Evolutionary conservation across 192 early-diverging fungal genomes (phyloP), one percentile per base, ranked within the genome.

Genomic region (Helicostylum pulchrum): DNA sequence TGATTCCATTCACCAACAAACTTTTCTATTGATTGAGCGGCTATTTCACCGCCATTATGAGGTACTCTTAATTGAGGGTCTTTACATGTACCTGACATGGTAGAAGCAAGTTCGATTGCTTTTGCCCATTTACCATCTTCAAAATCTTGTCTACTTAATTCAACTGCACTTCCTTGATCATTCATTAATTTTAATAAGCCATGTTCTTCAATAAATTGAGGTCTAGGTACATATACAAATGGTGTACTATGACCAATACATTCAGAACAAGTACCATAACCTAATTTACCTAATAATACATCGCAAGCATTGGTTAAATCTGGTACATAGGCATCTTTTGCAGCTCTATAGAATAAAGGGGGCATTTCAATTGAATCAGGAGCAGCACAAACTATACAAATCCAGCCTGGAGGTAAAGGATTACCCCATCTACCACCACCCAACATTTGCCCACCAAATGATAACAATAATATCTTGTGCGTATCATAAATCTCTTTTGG

Each of bases 221-320:
- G 80, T 65, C 85, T 64, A 21, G 85, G 70, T 8, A 87, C 82
- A 55, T 83, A 87, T 14, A 87, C 74, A 48, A 87, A 74, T 3
- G 85, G 80, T 10, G 73, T 83, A 7, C 62, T 51, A 49, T 83
- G 82, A n/a, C 78, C 80, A 19, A 84, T 83, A 62, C 82, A 84
- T 68, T 87, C 85, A 9, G 78, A 80, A 46, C 85, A 87, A 0
- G 85, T 85, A 26, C 85, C 85, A 66, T 84, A 87, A 15, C 85
- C 85, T 49, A 87, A 53, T 71, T 87, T 87, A 1, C 85, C 85
- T 42, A 87, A 76, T 26, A 87, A 73, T 43, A 82, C 82, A 55
- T 85, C 83, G 0, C 77, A 79, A 12, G 83, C 83, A 56, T 80
- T 75, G 12, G 81, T 83, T 7, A 87, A 52, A 60, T 87, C 85